phyloP scores from a whole-genome alignment of 495 filamentous ascomycete species.

The Chlorociboria aeruginascens region DNA sequence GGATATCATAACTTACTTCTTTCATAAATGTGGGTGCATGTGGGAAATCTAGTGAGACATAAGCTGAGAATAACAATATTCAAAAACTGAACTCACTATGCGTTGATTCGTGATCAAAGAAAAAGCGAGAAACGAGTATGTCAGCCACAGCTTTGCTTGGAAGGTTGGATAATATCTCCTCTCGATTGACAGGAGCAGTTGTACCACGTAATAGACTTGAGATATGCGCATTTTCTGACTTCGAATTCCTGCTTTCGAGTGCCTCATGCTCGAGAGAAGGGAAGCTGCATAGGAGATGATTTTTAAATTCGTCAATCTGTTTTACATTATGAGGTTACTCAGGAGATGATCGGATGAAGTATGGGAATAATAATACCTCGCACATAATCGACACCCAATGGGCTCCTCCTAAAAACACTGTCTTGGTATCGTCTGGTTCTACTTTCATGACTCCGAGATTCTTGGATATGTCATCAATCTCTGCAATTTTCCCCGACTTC shows the following conservation, averaged over 20 bases:
- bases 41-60: neutral
- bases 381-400: conserved; percentile 3
- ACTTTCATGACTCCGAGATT: conserved; percentile 1
- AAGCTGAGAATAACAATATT: too few relatives aligned
- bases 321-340: neutral
- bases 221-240: neutral
- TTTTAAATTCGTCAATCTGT: conserved; percentile 1
- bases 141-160: neutral
- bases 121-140: neutral
- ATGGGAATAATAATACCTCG: neutral
- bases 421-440: neutral
- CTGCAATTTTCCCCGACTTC: neutral
- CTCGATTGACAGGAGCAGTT: neutral
- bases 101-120: neutral
- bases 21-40: neutral
- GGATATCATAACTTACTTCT: neutral
- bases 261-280: neutral
- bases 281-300: neutral
- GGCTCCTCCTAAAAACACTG: neutral
- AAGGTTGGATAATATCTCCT: neutral
- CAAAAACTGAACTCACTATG: too few relatives aligned
- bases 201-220: neutral
- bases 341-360: too few relatives aligned
- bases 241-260: neutral
- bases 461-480: neutral